These are phyloP conservation scores for Colletotrichum magnum DNA, from an alignment of 2,329 filamentous ascomycete species.

Conservation along the genomic window DNA sequence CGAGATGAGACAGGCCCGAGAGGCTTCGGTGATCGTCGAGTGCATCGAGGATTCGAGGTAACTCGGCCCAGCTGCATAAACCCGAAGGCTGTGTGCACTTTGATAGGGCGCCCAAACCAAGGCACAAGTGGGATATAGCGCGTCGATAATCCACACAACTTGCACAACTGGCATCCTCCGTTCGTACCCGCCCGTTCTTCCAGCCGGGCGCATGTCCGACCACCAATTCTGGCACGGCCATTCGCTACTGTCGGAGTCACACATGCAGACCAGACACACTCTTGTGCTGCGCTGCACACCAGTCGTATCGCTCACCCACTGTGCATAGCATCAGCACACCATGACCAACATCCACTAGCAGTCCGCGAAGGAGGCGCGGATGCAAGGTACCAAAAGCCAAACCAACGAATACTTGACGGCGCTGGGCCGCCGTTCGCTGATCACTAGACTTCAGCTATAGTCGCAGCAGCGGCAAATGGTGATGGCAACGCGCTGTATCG, in stretches of 20 bases:
- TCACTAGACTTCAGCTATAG: slow-evolving; percentile 27
- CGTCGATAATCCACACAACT: slow-evolving; percentile 40
- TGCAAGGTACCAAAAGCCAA: slow-evolving; percentile 37
- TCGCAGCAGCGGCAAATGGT: slow-evolving; percentile 33
- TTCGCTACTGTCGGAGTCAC: slow-evolving; percentile 41
- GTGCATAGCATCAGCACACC: slow-evolving; percentile 14
- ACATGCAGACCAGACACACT: slow-evolving; percentile 34
- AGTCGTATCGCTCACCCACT: slow-evolving; percentile 39
- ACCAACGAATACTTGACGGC: slow-evolving; percentile 25
- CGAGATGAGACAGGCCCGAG: slow-evolving; percentile 31
- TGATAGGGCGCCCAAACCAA: slow-evolving; percentile 36
- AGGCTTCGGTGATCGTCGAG: slow-evolving; percentile 18
- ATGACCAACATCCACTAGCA: not conserved
- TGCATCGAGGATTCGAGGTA: slow-evolving; percentile 37
- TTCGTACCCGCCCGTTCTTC: slow-evolving; percentile 35
- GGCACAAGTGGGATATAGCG: slow-evolving; percentile 32
- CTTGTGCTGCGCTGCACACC: slow-evolving; percentile 28
- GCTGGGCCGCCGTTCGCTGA: slow-evolving; percentile 30
- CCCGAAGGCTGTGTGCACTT: slow-evolving; percentile 33
- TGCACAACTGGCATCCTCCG: slow-evolving; percentile 39
- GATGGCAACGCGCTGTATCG: slow-evolving; percentile 19
- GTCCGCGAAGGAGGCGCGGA: slow-evolving; percentile 24
- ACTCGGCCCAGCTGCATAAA: slow-evolving; percentile 39
- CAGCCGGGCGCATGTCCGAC: slow-evolving; percentile 37
- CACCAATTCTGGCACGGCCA: slow-evolving; percentile 27